phyloP scores from a whole-genome alignment of 2,329 filamentous ascomycete species.

The Claviceps sp. region DNA sequence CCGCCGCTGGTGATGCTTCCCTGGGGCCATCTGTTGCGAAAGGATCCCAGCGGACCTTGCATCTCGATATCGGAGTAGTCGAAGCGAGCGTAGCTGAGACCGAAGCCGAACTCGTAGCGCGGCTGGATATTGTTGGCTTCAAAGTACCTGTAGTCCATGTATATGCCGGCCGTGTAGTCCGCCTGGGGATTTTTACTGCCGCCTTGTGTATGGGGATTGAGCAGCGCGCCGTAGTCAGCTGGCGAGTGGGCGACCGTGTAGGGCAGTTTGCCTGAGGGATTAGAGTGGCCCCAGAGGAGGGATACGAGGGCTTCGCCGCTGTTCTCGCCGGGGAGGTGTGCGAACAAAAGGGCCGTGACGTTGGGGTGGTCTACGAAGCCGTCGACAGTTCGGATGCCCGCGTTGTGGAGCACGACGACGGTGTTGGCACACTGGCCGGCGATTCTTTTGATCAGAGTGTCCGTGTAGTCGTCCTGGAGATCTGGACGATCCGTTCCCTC shows the following conservation, averaged over 20 bases:
- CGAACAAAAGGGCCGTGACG: conserved; percentile 49
- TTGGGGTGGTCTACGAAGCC: conserved; percentile 49
- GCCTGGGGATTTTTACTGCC: conserved; percentile 40
- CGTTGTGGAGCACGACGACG: conserved; percentile 51
- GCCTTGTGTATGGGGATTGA: conserved; percentile 26
- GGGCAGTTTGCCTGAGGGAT: conserved; percentile 44
- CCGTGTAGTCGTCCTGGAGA: conserved; percentile 52
- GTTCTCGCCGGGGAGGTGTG: conserved; percentile 51
- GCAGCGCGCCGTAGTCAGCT: conserved; percentile 38
- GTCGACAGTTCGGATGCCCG: conserved; percentile 40
- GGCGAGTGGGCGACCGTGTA: conserved; percentile 47
- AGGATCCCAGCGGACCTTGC: conserved; percentile 8
- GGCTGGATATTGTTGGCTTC: conserved; percentile 33
- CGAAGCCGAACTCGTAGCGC: conserved; percentile 43
- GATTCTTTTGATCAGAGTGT: conserved; percentile 41
- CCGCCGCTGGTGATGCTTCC: conserved; percentile 30
- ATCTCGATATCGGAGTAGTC: conserved; percentile 30
- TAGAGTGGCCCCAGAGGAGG: conserved; percentile 42
- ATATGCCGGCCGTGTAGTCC: conserved; percentile 37
- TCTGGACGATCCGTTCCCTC: conserved; percentile 54
- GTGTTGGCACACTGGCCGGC: conserved; percentile 46
- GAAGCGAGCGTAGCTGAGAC: conserved; percentile 43
- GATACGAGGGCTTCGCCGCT: conserved; percentile 41
- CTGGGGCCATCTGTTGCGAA: conserved; percentile 22
- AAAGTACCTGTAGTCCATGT: conserved; percentile 42